Evolutionary conservation across 805 yeast genomes (phyloP).

Genomic region (Zygotorulaspora chibaensis): DNA sequence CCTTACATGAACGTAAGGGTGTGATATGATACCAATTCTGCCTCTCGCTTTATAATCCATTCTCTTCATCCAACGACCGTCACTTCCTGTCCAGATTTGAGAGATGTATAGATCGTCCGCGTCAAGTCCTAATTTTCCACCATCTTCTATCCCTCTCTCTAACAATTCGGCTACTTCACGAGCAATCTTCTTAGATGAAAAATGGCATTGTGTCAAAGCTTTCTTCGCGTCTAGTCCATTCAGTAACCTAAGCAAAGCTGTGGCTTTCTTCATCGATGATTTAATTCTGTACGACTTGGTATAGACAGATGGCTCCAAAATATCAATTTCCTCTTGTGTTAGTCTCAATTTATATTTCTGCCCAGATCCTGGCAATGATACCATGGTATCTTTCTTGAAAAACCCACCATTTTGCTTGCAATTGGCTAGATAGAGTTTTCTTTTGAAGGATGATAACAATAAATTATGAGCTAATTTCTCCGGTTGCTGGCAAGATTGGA

Average conservation of each 20-base stretch:
- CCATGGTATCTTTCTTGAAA: slow-evolving; percentile 57
- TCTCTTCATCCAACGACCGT: slow-evolving; percentile 68
- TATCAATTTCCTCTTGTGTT: slow-evolving; percentile 61
- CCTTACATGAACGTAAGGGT: slow-evolving; percentile 75
- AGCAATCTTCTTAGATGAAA: slow-evolving; percentile 73
- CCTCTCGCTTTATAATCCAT: slow-evolving; percentile 88
- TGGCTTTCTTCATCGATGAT: slow-evolving; percentile 85
- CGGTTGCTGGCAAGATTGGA: slow-evolving; percentile 40
- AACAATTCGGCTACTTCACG: slow-evolving; percentile 74
- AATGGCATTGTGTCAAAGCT: slow-evolving; percentile 91
- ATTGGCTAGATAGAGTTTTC: slow-evolving; percentile 55
- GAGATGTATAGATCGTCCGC: slow-evolving; percentile 64
- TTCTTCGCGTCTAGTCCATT: slow-evolving; percentile 64
- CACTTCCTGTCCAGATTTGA: slow-evolving; percentile 89
- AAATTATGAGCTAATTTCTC: slow-evolving; percentile 52
- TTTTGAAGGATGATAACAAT: slow-evolving; percentile 66
- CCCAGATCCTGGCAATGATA: slow-evolving; percentile 40
- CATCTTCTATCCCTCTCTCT: slow-evolving; percentile 67
- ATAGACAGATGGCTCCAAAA: slow-evolving; percentile 85
- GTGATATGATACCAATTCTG: slow-evolving; percentile 71
- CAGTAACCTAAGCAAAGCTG: slow-evolving; percentile 69
- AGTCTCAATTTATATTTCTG: slow-evolving; percentile 53
- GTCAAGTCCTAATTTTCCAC: slow-evolving; percentile 53
- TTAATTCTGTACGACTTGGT: slow-evolving; percentile 76
- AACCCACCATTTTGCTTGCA: slow-evolving; percentile 61